Evolutionary conservation across 176 grass and related monocot species (phyloP).

Genomic region (Neostapfia colusana): DNA sequence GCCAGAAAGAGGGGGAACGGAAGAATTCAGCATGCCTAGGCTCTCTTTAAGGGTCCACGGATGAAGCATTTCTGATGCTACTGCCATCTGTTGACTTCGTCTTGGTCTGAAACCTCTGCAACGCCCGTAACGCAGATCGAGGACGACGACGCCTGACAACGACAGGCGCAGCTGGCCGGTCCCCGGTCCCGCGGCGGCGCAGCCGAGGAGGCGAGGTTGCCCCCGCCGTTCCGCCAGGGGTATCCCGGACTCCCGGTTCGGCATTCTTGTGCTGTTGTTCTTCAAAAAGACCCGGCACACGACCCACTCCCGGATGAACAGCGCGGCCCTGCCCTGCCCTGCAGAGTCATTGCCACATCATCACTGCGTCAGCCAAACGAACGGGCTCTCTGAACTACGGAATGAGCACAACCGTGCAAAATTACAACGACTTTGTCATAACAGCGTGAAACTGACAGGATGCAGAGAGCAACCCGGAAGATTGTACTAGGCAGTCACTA

Average conservation of each 20-base stretch:
- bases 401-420: neutral
- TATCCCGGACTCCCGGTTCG: neutral
- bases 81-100: no score
- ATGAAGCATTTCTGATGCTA: no score
- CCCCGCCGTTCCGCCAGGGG: neutral
- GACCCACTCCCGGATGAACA: slow-evolving; percentile 44
- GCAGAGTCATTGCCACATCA: neutral
- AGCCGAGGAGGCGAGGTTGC: neutral
- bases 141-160: slow-evolving; percentile 33
- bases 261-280: slow-evolving; percentile 34
- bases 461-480: neutral
- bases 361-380: neutral
- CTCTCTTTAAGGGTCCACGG: no score
- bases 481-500: neutral
- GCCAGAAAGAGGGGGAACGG: no score
- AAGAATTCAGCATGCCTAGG: no score
- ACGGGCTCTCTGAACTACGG: neutral
- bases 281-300: slow-evolving; percentile 63
- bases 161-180: neutral
- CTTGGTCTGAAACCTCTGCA: no score
- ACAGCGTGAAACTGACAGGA: neutral
- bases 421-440: neutral
- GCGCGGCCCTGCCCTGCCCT: slow-evolving; percentile 37
- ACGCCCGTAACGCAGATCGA: no score
- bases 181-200: neutral